Base-by-base conservation (phyloP, 768 basidiomycete species). In the Lactarius vividus region DNA sequence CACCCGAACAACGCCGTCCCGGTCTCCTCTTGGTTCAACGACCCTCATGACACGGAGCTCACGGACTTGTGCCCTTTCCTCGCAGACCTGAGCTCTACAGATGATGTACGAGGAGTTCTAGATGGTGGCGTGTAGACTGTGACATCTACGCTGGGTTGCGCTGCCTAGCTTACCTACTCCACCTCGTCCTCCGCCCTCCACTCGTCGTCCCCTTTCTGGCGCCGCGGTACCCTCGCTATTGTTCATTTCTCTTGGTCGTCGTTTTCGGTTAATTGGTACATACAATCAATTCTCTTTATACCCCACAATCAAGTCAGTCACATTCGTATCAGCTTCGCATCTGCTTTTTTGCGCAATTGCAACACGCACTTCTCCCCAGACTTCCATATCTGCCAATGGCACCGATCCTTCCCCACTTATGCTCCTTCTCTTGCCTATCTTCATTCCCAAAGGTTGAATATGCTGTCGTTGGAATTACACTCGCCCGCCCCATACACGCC, bases 1-100 rank as follows among this genome's bases (percentile, higher is more conserved):
- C 96, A 99, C 74, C 95, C 95, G 18, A 96, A 97, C 80, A 98
- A 98, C 75, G 97, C 97, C 44, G 96, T 98, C 5, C 97, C 97
- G 15, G 96, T 99, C 67, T 98, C 96, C 52, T 95, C 93, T 64
- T 99, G 97, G 97, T 99, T 99, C 81, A 98, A 98, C 76, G 95
- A 95, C 77, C 96, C 96, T 11, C 96, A 98, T 73, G 96, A 98
- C 75, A 96, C 96, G 56, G 96, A 98, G 76, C 83, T 99, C 69
- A 97, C 93, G 46, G 96, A 98, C 77, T 81, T 98, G 59, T 88
- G 95, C 63, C 94, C 95, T 33, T 98, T 99, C 84, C 83, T 99
- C 68, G 80, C 91, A 40, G 97, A 99, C 77, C 83, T 99, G 40
- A 84, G 80, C 39, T 80, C 83, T 29, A 94, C 95, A 39, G 88